These are phyloP conservation scores for Aquilaria malaccensis DNA, from an alignment of 345 rosid species.

Conservation along the genomic window DNA sequence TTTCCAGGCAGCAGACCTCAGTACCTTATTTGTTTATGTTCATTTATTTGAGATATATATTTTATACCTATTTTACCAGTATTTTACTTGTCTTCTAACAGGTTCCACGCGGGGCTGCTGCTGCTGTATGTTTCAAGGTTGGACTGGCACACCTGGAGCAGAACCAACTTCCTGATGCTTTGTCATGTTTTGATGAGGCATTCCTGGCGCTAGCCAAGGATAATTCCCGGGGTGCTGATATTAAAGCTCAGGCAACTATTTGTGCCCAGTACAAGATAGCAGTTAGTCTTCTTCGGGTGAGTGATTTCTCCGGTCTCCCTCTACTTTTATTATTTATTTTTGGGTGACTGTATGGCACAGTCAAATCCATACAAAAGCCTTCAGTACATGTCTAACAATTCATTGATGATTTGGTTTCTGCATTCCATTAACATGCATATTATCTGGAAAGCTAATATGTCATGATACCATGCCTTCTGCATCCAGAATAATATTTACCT, in stretches of 20 bases:
- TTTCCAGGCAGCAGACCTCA: too few species aligned
- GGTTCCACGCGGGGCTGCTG: conserved; percentile 97
- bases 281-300: conserved; percentile 83
- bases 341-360: too few species aligned
- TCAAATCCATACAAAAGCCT: too few species aligned
- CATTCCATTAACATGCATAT: too few species aligned
- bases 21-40: too few species aligned
- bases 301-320: background rate
- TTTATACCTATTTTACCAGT: too few species aligned
- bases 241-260: conserved; percentile 96
- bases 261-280: conserved; percentile 98
- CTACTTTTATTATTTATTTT: too few species aligned
- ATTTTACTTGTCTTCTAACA: conserved; percentile 16
- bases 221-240: conserved; percentile 90
- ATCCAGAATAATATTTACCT: background rate
- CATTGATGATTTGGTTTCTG: too few species aligned
- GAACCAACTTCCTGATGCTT: conserved; percentile 95
- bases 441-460: too few species aligned
- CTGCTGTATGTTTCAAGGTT: conserved; percentile 83
- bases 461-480: background rate
- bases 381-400: too few species aligned
- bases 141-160: conserved; percentile 98
- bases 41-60: too few species aligned
- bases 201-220: conserved; percentile 97
- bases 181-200: conserved; percentile 95